Conservation (phyloP, 768 basidiomycete genomes). For the Naganishia randhawae region DNA sequence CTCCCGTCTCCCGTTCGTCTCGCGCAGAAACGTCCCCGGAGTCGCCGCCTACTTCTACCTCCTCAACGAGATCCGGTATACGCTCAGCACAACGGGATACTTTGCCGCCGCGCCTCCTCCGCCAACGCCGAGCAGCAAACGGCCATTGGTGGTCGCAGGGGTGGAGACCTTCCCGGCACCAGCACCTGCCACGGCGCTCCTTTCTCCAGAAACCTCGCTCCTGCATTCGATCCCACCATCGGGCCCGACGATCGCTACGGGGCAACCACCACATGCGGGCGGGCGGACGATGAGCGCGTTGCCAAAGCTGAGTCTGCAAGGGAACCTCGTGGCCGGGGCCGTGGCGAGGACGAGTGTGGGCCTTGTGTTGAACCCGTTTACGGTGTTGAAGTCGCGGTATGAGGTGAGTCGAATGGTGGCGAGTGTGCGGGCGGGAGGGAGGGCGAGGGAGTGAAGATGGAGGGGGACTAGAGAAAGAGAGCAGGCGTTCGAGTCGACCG, state of each 20-base stretch:
- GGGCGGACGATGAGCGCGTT: constrained; percentile 36
- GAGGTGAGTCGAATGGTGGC: constrained; percentile 58
- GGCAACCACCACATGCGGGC: no score
- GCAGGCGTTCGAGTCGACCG: no score
- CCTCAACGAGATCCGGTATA: constrained; percentile 72
- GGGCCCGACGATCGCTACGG: no score
- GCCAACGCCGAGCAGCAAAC: background rate
- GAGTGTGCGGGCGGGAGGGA: no score
- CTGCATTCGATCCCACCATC: no score
- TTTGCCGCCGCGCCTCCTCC: constrained; percentile 55
- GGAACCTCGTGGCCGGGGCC: constrained; percentile 83
- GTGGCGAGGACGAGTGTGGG: constrained; percentile 75
- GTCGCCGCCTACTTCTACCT: constrained; percentile 88
- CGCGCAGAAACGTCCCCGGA: constrained; percentile 77
- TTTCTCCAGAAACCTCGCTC: background rate
- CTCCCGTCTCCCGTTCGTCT: background rate
- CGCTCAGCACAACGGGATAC: constrained; percentile 68
- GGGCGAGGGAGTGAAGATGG: no score
- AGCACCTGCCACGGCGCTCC: no score
- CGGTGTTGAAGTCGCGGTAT: constrained; percentile 84
- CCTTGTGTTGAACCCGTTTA: constrained; percentile 80
- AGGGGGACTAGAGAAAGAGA: no score
- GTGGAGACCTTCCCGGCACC: background rate
- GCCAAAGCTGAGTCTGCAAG: constrained; percentile 60
- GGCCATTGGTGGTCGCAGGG: background rate